These are phyloP conservation scores for Pittosporum tobira DNA, from an alignment of 129 eudicot species.

Conservation along the genomic window DNA sequence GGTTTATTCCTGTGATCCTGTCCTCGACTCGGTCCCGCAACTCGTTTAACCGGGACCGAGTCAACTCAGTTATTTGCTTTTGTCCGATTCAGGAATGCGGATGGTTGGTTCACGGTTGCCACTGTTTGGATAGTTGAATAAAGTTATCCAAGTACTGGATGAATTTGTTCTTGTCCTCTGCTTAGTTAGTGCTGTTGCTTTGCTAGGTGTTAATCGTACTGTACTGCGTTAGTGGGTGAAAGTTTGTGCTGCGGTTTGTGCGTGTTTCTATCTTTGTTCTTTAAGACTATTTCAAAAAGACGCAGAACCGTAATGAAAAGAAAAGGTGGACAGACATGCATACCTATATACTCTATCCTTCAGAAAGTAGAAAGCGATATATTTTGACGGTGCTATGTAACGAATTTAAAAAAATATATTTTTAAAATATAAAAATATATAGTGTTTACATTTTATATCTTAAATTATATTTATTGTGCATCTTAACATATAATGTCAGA, in stretches of 20 bases:
- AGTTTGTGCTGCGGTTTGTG: conserved; percentile 1
- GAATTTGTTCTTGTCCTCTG: neutral
- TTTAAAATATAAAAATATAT: too few species aligned
- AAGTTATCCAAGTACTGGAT: neutral
- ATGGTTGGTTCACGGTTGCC: conserved; percentile 2
- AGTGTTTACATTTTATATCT: too few species aligned
- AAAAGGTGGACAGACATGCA: neutral
- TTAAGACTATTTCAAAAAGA: neutral
- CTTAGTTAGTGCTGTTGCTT: neutral
- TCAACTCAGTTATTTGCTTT: neutral
- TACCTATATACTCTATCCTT: too few species aligned
- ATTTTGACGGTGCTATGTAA: too few species aligned
- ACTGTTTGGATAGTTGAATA: neutral
- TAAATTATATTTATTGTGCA: too few species aligned
- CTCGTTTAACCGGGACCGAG: neutral
- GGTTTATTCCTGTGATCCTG: too few species aligned
- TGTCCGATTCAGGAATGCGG: neutral
- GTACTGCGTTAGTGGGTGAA: conserved; percentile 1
- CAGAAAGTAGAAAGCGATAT: too few species aligned
- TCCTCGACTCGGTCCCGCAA: too few species aligned
- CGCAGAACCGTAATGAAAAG: conserved; percentile 1
- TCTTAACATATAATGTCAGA: too few species aligned
- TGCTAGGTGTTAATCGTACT: neutral
- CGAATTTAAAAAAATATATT: too few species aligned
- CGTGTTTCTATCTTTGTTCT: neutral